Conservation (phyloP, 2,329 filamentous ascomycete genomes). For the Teratosphaeriaceae sp. region DNA sequence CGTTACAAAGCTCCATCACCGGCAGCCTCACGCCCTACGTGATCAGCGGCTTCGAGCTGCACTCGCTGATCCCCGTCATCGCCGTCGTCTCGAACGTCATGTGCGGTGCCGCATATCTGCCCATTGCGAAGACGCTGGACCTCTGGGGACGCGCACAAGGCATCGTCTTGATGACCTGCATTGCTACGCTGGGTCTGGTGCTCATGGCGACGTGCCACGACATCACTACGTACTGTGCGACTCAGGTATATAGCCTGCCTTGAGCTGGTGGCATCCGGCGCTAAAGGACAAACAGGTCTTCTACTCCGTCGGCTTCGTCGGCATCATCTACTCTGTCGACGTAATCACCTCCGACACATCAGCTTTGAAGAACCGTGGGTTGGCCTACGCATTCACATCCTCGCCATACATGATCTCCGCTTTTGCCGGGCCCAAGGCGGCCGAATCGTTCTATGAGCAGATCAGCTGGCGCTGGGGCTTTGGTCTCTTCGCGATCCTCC, state of each 20-base stretch:
- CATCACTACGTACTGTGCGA: constrained; percentile 23
- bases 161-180: constrained; percentile 34
- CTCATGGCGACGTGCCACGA: constrained; percentile 23
- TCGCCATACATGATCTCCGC: constrained; percentile 30
- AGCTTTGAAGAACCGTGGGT: constrained; percentile 23
- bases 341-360: constrained; percentile 29
- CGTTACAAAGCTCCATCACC: constrained; percentile 37
- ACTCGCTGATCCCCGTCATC: constrained; percentile 31
- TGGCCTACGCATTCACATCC: constrained; percentile 25
- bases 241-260: constrained; percentile 9
- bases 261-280: too few species aligned
- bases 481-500: constrained; percentile 26
- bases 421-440: constrained; percentile 23
- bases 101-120: constrained; percentile 32
- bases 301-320: constrained; percentile 19
- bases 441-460: constrained; percentile 16
- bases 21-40: constrained; percentile 35
- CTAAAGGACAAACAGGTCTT: too few species aligned
- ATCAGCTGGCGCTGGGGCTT: constrained; percentile 27
- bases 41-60: constrained; percentile 29
- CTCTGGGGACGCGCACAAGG: constrained; percentile 36
- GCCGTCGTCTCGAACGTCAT: constrained; percentile 31
- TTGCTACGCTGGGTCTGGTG: constrained; percentile 13
- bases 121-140: constrained; percentile 35
- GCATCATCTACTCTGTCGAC: constrained; percentile 24